Percentiles rank a stretch among this genome's conserved stretches.
phyloP scores from a whole-genome alignment of 2,329 filamentous ascomycete species.

The Penicillium sp. region DNA sequence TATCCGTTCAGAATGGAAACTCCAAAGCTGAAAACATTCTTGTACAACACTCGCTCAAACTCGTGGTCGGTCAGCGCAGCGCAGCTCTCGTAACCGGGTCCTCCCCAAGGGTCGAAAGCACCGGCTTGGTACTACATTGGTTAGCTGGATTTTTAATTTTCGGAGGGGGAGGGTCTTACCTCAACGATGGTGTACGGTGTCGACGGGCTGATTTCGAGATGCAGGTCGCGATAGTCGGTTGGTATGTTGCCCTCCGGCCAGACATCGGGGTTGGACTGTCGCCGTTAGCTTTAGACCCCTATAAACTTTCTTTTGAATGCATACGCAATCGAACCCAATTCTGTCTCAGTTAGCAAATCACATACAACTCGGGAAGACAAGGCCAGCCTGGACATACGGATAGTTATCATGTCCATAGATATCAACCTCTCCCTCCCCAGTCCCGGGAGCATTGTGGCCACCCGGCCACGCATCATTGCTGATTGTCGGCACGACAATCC shows the following conservation, averaged over 20 bases:
- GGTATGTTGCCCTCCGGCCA: slow-evolving; percentile 66
- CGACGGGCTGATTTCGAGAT: slow-evolving; percentile 65
- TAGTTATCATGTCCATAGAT: slow-evolving; percentile 72
- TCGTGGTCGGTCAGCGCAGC: slow-evolving; percentile 70
- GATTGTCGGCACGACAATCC: slow-evolving; percentile 75
- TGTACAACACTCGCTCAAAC: slow-evolving; percentile 79
- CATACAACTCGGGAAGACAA: background rate
- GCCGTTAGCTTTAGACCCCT: slow-evolving; percentile 13
- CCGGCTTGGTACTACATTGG: slow-evolving; percentile 68
- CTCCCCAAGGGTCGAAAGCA: slow-evolving; percentile 76
- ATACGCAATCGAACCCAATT: slow-evolving; percentile 48
- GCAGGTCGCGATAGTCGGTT: slow-evolving; percentile 58
- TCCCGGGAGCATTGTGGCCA: slow-evolving; percentile 69
- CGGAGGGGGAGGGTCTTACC: slow-evolving; percentile 31
- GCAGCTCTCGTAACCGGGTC: slow-evolving; percentile 71
- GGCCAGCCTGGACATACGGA: slow-evolving; percentile 43
- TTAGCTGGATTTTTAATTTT: slow-evolving; percentile 10
- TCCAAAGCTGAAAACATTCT: slow-evolving; percentile 71
- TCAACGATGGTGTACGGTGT: slow-evolving; percentile 71
- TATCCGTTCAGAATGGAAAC: slow-evolving; percentile 74
- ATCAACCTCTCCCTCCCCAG: slow-evolving; percentile 61
- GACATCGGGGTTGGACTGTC: slow-evolving; percentile 57
- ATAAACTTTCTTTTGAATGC: slow-evolving; percentile 1
- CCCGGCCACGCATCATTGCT: slow-evolving; percentile 70
- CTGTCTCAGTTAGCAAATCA: slow-evolving; percentile 23